phyloP scores from a whole-genome alignment of 2,329 filamentous ascomycete genomes.

The Bipolaris cookei region DNA sequence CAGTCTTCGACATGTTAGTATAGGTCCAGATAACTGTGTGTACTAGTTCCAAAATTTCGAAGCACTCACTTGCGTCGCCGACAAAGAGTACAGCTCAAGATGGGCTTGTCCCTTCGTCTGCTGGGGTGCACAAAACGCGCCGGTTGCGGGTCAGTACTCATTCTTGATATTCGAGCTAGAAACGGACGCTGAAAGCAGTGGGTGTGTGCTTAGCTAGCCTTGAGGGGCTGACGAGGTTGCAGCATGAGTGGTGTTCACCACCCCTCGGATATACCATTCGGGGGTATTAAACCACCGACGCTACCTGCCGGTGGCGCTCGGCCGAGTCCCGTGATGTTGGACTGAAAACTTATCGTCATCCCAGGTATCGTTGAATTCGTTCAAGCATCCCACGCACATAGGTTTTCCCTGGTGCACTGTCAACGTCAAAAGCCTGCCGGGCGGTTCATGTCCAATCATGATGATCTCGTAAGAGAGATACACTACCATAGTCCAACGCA shows the following conservation, averaged over 20 bases:
- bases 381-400: no score
- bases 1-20: conserved; percentile 23
- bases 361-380: no score
- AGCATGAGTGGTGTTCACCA: neutral
- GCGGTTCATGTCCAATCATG: neutral
- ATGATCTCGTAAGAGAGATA: neutral
- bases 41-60: neutral
- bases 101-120: conserved; percentile 41
- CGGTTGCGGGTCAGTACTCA: conserved; percentile 28
- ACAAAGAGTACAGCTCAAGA: conserved; percentile 40
- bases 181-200: neutral
- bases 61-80: conserved; percentile 35
- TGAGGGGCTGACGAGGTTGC: neutral
- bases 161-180: neutral
- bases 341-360: no score
- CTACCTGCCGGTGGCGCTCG: no score
- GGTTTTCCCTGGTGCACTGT: no score
- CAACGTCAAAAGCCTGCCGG: no score
- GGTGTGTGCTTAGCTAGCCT: neutral
- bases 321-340: no score
- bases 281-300: neutral
- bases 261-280: neutral
- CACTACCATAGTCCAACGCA: neutral
- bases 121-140: conserved; percentile 36
- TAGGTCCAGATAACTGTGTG: neutral